Conservation (phyloP, 2,329 filamentous ascomycete genomes). For the Colletotrichum tropicicola region DNA sequence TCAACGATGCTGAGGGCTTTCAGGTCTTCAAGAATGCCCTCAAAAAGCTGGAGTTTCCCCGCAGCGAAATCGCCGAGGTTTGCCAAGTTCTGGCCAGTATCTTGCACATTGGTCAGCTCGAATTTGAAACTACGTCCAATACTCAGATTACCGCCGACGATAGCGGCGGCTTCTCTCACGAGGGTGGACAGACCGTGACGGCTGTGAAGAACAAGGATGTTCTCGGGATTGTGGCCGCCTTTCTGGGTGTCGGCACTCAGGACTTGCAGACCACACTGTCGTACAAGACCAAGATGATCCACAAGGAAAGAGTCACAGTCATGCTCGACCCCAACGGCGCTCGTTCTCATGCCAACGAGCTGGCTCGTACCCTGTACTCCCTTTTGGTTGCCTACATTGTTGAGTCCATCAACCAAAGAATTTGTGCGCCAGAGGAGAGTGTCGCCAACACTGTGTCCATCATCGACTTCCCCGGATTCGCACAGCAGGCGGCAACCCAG, state of each 20-base stretch:
- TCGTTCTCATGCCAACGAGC: constrained; percentile 89
- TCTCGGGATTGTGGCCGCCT: constrained; percentile 87
- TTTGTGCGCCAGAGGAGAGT: constrained; percentile 86
- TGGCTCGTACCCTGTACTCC: constrained; percentile 92
- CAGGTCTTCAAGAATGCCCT: constrained; percentile 97
- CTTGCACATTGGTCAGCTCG: constrained; percentile 96
- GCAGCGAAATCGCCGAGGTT: constrained; percentile 93
- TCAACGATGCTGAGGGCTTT: constrained; percentile 95
- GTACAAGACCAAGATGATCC: constrained; percentile 96
- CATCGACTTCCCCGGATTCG: constrained; percentile 95
- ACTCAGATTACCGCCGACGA: constrained; percentile 86
- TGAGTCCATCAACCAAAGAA: constrained; percentile 88
- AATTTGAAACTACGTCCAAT: constrained; percentile 84
- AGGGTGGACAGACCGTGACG: constrained; percentile 87
- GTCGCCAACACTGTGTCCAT: constrained; percentile 95
- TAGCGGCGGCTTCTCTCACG: constrained; percentile 95
- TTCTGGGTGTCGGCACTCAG: constrained; percentile 83
- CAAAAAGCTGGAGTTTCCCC: constrained; percentile 91
- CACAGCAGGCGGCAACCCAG: constrained; percentile 82
- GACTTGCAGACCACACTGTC: constrained; percentile 90
- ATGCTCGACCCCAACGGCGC: constrained; percentile 96
- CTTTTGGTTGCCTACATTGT: constrained; percentile 94
- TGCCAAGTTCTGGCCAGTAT: constrained; percentile 95
- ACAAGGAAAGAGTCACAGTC: constrained; percentile 96
- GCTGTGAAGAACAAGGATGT: constrained; percentile 94